Evolutionary conservation across 2,329 filamentous ascomycete genomes (phyloP).

Genomic region (Amylocarpus encephaloides): DNA sequence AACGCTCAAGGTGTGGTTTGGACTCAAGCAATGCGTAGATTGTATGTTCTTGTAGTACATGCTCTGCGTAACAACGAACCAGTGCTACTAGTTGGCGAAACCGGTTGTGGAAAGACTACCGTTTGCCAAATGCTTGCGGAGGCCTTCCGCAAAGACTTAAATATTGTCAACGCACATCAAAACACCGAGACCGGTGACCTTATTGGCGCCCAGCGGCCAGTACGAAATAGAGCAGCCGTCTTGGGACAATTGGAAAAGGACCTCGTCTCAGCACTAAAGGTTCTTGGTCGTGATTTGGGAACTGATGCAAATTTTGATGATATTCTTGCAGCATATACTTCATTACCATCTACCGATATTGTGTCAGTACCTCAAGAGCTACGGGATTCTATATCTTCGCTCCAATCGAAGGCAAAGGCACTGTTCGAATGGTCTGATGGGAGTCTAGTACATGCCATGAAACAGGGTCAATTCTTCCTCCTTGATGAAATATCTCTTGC

Average conservation of each 20-base stretch:
- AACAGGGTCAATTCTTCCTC: constrained; percentile 79
- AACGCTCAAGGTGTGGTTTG: constrained; percentile 71
- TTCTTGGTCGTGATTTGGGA: constrained; percentile 41
- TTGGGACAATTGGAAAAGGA: constrained; percentile 59
- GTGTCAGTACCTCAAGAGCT: constrained; percentile 24
- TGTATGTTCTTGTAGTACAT: constrained; percentile 83
- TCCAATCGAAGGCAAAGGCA: constrained; percentile 64
- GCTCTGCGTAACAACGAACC: constrained; percentile 89
- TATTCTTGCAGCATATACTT: constrained; percentile 39
- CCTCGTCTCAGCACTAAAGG: constrained; percentile 43
- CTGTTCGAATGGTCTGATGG: constrained; percentile 97
- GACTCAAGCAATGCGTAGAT: constrained; percentile 88
- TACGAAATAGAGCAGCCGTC: constrained; percentile 75
- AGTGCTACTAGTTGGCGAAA: constrained; percentile 90
- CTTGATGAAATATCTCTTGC: constrained; percentile 97
- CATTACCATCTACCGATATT: constrained; percentile 42
- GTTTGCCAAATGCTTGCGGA: constrained; percentile 90
- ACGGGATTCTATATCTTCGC: constrained; percentile 36
- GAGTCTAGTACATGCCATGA: constrained; percentile 90
- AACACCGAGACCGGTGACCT: constrained; percentile 97
- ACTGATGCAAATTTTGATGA: constrained; percentile 54
- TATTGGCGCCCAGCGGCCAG: constrained; percentile 88
- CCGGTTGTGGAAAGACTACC: constrained; percentile 95
- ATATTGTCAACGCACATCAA: constrained; percentile 94
- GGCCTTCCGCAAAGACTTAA: constrained; percentile 66